Conservation (phyloP, 139 green algal species). For the Tetraselmis chui region DNA sequence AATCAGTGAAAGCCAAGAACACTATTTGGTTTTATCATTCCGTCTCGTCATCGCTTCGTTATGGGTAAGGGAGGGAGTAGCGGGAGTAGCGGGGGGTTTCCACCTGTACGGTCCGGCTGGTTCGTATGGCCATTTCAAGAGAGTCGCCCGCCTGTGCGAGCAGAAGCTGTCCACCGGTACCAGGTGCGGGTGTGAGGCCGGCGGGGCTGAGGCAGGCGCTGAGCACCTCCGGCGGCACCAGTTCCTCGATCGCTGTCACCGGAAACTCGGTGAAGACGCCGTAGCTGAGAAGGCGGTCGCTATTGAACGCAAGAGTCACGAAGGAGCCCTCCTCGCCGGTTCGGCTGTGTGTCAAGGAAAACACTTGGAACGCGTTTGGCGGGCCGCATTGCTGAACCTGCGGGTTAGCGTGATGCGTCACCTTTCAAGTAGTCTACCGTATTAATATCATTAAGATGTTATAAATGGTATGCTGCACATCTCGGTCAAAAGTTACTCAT, state of each 20-base stretch:
- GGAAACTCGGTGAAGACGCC: neutral
- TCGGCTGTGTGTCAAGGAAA: neutral
- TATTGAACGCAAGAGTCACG: neutral
- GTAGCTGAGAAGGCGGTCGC: neutral
- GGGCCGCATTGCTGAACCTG: neutral
- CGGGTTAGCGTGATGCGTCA: no score
- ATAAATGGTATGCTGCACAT: no score
- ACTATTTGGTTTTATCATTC: neutral
- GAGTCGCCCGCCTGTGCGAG: neutral
- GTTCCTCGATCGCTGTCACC: neutral
- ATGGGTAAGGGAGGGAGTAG: neutral
- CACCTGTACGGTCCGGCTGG: neutral
- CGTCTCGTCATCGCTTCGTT: no score
- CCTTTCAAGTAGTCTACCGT: no score
- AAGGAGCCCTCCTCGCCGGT: neutral
- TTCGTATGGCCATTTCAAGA: neutral
- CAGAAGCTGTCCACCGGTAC: neutral
- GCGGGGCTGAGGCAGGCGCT: neutral
- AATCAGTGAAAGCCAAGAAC: neutral
- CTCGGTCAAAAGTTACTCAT: no score
- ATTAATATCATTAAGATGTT: no score
- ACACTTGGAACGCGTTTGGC: neutral
- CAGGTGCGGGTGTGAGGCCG: neutral
- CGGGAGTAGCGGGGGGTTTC: neutral
- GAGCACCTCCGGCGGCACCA: neutral